phyloP scores from a whole-genome alignment of 768 basidiomycete genomes.

The Termitomyces sp. region DNA sequence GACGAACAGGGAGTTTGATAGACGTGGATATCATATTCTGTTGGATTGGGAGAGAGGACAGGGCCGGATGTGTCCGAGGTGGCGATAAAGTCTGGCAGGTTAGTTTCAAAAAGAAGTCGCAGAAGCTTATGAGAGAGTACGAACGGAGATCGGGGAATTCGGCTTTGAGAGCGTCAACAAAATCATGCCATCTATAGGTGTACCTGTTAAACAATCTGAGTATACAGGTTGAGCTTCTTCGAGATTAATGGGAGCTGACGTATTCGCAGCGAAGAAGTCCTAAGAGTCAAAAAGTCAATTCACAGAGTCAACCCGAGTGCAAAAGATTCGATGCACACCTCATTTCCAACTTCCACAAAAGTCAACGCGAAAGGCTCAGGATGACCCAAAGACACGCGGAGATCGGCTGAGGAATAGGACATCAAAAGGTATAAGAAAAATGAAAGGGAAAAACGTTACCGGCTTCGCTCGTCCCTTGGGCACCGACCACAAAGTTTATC shows the following conservation, averaged over 20 bases:
- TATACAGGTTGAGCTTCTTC: not conserved
- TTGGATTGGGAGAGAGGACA: slow-evolving; percentile 36
- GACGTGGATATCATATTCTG: slow-evolving; percentile 48
- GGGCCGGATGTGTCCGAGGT: slow-evolving; percentile 35
- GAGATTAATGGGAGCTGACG: slow-evolving; percentile 8
- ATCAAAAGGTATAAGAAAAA: not conserved
- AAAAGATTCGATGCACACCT: slow-evolving; percentile 23
- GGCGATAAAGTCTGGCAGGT: slow-evolving; percentile 42
- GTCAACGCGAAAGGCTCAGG: slow-evolving; percentile 44
- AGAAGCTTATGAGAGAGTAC: not conserved
- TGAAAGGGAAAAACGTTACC: slow-evolving; percentile 15
- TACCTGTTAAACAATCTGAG: slow-evolving; percentile 26
- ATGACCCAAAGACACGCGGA: slow-evolving; percentile 51
- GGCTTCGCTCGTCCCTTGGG: slow-evolving; percentile 30
- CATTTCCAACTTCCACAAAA: slow-evolving; percentile 56
- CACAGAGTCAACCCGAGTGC: not conserved
- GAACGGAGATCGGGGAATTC: slow-evolving; percentile 44
- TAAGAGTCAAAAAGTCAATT: not conserved
- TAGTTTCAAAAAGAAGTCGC: not conserved
- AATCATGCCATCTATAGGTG: slow-evolving; percentile 40
- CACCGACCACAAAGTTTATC: slow-evolving; percentile 56
- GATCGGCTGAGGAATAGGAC: slow-evolving; percentile 33
- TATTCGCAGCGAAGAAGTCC: slow-evolving; percentile 18
- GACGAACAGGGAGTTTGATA: slow-evolving; percentile 44
- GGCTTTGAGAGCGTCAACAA: slow-evolving; percentile 32